Conservation (phyloP, 768 basidiomycete species). For the Nidula microcarpa region DNA sequence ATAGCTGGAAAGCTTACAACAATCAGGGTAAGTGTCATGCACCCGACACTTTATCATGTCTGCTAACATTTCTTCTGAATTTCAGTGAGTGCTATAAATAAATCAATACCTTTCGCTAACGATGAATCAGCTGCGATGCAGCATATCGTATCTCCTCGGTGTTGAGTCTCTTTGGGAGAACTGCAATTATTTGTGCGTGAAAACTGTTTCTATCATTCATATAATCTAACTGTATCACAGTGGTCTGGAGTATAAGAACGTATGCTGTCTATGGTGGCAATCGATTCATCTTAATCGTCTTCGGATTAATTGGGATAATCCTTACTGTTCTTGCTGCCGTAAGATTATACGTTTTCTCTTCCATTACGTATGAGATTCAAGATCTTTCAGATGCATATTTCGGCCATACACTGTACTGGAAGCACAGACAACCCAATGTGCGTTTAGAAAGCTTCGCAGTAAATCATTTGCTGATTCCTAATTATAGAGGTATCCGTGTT, state of each 20-base stretch:
- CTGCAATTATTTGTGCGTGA: not conserved
- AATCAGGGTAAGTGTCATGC: not conserved
- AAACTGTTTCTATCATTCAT: not conserved
- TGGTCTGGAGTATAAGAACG: constrained; percentile 13
- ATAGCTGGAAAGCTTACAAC: constrained; percentile 4
- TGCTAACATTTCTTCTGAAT: no score
- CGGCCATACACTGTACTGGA: constrained; percentile 8
- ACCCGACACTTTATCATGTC: not conserved
- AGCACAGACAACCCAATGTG: not conserved
- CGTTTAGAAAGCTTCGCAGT: not conserved
- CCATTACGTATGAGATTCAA: not conserved
- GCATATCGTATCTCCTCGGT: not conserved
- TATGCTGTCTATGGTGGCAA: constrained; percentile 13
- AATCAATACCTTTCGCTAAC: not conserved
- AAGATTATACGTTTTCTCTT: not conserved
- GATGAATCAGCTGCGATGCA: not conserved
- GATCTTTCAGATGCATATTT: constrained; percentile 8
- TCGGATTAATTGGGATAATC: constrained; percentile 7
- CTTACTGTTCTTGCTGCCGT: not conserved
- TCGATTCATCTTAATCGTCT: constrained; percentile 6
- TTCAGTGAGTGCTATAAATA: no score
- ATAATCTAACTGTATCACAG: constrained; percentile 9
- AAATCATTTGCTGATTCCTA: not conserved
- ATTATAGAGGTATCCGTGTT: not conserved
- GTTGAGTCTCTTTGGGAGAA: not conserved